A percentile compares a stretch with the other conserved stretches of the same genome.
Conservation (phyloP, 352 stramenopile species). For the Phytophthora sp. region DNA sequence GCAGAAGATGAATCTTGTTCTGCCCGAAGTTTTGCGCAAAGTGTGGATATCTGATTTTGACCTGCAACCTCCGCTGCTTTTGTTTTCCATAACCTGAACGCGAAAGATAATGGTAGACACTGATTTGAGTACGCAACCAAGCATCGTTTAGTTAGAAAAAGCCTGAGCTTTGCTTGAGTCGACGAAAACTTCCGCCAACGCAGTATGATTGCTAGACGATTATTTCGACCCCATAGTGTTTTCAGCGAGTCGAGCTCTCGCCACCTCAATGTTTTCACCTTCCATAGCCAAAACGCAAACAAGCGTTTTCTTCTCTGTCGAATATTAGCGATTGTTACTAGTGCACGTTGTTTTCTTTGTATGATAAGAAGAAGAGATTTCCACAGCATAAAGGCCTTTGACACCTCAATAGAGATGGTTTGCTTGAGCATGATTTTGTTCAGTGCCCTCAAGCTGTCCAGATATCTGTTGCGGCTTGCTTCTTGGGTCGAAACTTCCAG, state of each 20-base stretch:
- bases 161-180: constrained; percentile 14
- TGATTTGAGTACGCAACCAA: constrained; percentile 7
- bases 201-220: constrained; percentile 6
- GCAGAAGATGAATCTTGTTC: constrained; percentile 17
- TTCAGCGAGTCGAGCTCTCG: constrained; percentile 16
- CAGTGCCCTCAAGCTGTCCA: constrained; percentile 4
- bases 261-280: constrained; percentile 19
- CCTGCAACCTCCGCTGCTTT: constrained; percentile 10
- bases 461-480: background rate
- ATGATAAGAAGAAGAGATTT: constrained; percentile 6
- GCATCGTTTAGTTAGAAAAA: constrained; percentile 31
- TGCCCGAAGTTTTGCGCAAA: constrained; percentile 10
- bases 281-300: constrained; percentile 37
- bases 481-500: background rate
- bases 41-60: constrained; percentile 13
- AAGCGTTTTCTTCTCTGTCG: constrained; percentile 13
- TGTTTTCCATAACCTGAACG: constrained; percentile 30
- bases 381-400: constrained; percentile 31
- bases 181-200: constrained; percentile 21
- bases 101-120: constrained; percentile 12
- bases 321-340: constrained; percentile 23
- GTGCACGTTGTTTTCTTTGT: constrained; percentile 2
- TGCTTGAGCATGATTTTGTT: constrained; percentile 23
- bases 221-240: constrained; percentile 2
- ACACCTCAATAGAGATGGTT: constrained; percentile 18